These are phyloP conservation scores for Scedosporium aurantiacum DNA, from an alignment of 2,329 filamentous ascomycete species.

Conservation along the genomic window DNA sequence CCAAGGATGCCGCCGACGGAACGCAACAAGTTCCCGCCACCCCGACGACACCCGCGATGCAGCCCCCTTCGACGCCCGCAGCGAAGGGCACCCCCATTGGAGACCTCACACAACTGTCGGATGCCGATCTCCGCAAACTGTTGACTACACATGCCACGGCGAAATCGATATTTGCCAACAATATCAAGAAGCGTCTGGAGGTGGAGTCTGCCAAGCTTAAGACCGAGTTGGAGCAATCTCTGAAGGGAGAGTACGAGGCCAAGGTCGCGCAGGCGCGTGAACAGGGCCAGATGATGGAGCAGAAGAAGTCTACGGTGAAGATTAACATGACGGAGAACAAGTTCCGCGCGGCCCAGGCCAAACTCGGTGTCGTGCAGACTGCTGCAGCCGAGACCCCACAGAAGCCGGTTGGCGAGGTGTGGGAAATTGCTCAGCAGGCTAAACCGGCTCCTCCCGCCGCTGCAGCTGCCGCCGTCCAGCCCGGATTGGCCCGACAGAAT, in stretches of 20 bases:
- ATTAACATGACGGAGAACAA: conserved; percentile 72
- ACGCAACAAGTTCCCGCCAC: conserved; percentile 3
- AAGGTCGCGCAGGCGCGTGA: conserved; percentile 44
- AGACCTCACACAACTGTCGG: conserved; percentile 39
- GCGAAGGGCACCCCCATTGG: conserved; percentile 19
- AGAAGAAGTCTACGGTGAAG: conserved; percentile 63
- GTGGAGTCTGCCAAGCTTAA: conserved; percentile 50
- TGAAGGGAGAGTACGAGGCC: conserved; percentile 38
- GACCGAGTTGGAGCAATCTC: conserved; percentile 36
- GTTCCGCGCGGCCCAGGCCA: conserved; percentile 51
- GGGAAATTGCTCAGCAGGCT: conserved; percentile 60
- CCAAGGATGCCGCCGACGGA: conserved; percentile 13
- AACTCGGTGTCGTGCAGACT: conserved; percentile 66
- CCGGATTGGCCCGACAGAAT: conserved; percentile 3
- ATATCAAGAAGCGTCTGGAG: conserved; percentile 61
- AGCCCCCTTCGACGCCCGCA: conserved; percentile 24
- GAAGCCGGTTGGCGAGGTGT: conserved; percentile 75
- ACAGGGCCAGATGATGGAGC: conserved; percentile 59
- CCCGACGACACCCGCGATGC: conserved; percentile 25
- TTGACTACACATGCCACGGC: conserved; percentile 44
- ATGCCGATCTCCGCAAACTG: conserved; percentile 46
- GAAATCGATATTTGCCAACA: conserved; percentile 46
- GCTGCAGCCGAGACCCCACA: conserved; percentile 80
- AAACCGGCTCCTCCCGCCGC: conserved; percentile 11
- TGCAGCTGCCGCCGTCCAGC: background rate